phyloP scores from a whole-genome alignment of 495 filamentous ascomycete genomes.

The Aspergillus affinis region DNA sequence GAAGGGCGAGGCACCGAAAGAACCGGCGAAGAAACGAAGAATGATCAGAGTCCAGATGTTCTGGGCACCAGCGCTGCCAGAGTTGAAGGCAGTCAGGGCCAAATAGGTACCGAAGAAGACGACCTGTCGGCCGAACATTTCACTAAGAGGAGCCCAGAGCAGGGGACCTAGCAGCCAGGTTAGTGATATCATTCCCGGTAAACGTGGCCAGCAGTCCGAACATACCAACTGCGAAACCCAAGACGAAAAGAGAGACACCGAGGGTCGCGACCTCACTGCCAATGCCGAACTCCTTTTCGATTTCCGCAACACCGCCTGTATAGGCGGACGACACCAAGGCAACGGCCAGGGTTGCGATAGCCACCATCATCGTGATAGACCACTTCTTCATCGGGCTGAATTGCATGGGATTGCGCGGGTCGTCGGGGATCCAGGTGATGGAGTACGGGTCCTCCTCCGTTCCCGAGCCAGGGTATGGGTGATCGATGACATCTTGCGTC shows the following conservation, averaged over 20 bases:
- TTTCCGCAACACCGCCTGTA: slow-evolving; percentile 65
- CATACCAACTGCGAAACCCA: slow-evolving; percentile 68
- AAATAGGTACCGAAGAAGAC: slow-evolving; percentile 65
- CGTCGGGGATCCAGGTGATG: slow-evolving; percentile 71
- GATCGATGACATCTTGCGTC: slow-evolving; percentile 56
- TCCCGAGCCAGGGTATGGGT: slow-evolving; percentile 65
- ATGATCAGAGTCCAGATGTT: slow-evolving; percentile 68
- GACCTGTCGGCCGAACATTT: slow-evolving; percentile 72
- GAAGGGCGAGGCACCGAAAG: slow-evolving; percentile 73
- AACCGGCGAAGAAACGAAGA: slow-evolving; percentile 74
- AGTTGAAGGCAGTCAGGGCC: slow-evolving; percentile 67
- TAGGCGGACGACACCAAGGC: slow-evolving; percentile 77
- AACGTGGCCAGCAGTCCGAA: slow-evolving; percentile 1
- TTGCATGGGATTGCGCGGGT: slow-evolving; percentile 71
- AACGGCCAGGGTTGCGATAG: slow-evolving; percentile 69
- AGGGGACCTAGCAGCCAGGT: slow-evolving; percentile 45
- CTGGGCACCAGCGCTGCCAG: slow-evolving; percentile 58
- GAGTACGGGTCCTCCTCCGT: slow-evolving; percentile 72
- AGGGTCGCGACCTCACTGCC: slow-evolving; percentile 60
- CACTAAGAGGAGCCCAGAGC: slow-evolving; percentile 65
- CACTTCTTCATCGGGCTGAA: slow-evolving; percentile 65
- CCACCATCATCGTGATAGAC: slow-evolving; percentile 63
- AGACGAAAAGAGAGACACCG: slow-evolving; percentile 71
- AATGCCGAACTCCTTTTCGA: slow-evolving; percentile 59
- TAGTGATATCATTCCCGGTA: slow-evolving; percentile 34